Conservation (phyloP, 768 basidiomycete genomes). For the Scleroderma bovista region DNA sequence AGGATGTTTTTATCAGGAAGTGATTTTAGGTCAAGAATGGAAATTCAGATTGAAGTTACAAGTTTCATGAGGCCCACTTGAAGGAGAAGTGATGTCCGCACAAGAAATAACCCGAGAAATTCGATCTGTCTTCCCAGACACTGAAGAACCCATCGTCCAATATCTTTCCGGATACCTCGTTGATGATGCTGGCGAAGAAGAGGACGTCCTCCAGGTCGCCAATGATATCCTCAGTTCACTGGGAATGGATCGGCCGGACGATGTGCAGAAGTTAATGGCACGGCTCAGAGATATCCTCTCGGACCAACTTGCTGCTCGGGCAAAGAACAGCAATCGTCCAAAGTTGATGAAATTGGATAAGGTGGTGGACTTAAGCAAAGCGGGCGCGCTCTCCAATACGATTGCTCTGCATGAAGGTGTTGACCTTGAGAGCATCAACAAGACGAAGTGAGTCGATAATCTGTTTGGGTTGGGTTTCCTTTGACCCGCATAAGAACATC, state of each 20-base stretch:
- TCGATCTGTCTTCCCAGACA: slow-evolving; percentile 59
- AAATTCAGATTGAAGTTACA: too few species aligned
- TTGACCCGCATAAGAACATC: slow-evolving; percentile 53
- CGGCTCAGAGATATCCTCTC: slow-evolving; percentile 58
- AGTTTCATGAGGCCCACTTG: too few species aligned
- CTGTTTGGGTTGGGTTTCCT: slow-evolving; percentile 1
- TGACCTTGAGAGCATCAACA: slow-evolving; percentile 88
- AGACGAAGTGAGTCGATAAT: slow-evolving; percentile 68
- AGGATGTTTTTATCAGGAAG: too few species aligned
- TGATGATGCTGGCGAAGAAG: slow-evolving; percentile 85
- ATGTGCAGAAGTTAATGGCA: slow-evolving; percentile 62
- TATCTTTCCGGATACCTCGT: slow-evolving; percentile 86
- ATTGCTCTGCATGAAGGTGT: slow-evolving; percentile 79
- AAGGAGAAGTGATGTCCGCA: slow-evolving; percentile 56
- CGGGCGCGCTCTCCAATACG: slow-evolving; percentile 68
- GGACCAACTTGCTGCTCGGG: slow-evolving; percentile 54
- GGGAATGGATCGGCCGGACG: slow-evolving; percentile 51
- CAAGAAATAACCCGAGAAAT: slow-evolving; percentile 80
- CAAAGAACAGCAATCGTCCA: slow-evolving; percentile 54
- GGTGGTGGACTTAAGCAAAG: slow-evolving; percentile 84
- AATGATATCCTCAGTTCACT: slow-evolving; percentile 74
- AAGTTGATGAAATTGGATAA: slow-evolving; percentile 75
- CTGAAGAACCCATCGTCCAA: slow-evolving; percentile 81
- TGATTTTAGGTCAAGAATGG: too few species aligned
- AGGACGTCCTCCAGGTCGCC: slow-evolving; percentile 76